These are phyloP conservation scores for Magnolia changhungtana DNA, from an alignment of 164 flowering plant genomes.

Conservation along the genomic window DNA sequence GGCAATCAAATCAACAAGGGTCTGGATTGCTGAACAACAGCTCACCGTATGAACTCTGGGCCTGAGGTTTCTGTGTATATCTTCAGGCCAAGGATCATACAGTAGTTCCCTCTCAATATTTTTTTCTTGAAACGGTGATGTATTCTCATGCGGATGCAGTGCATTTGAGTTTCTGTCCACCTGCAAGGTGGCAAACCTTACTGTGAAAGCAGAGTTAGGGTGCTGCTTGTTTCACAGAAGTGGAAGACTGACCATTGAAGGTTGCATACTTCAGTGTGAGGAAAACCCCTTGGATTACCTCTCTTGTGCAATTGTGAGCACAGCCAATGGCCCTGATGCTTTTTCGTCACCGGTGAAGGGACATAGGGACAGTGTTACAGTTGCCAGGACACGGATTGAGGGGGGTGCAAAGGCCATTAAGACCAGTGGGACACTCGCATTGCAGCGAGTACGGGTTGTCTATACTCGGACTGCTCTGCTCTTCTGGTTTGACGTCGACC, in stretches of 20 bases:
- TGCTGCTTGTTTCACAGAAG: slow-evolving; percentile 95
- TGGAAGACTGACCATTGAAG: slow-evolving; percentile 84
- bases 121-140: background rate
- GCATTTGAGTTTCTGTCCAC: slow-evolving; percentile 88
- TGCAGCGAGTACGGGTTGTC: slow-evolving; percentile 87
- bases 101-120: background rate
- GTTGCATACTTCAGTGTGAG: slow-evolving; percentile 89
- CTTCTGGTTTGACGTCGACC: slow-evolving; percentile 93
- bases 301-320: slow-evolving; percentile 84
- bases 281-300: slow-evolving; percentile 79
- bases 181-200: slow-evolving; percentile 81
- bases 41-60: too few species aligned
- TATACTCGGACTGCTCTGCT: slow-evolving; percentile 68
- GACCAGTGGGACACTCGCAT: slow-evolving; percentile 63
- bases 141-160: slow-evolving; percentile 40
- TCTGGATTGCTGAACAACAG: background rate
- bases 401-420: slow-evolving; percentile 91
- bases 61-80: background rate
- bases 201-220: slow-evolving; percentile 91
- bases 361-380: slow-evolving; percentile 53
- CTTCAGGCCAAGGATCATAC: background rate
- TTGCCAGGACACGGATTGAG: slow-evolving; percentile 78
- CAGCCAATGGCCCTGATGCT: slow-evolving; percentile 40
- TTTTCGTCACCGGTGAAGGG: slow-evolving; percentile 30
- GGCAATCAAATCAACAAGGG: background rate